Evolutionary conservation across 108 stramenopile genomes (phyloP).

Genomic region (Cyclotella choctawhatcheeana): DNA sequence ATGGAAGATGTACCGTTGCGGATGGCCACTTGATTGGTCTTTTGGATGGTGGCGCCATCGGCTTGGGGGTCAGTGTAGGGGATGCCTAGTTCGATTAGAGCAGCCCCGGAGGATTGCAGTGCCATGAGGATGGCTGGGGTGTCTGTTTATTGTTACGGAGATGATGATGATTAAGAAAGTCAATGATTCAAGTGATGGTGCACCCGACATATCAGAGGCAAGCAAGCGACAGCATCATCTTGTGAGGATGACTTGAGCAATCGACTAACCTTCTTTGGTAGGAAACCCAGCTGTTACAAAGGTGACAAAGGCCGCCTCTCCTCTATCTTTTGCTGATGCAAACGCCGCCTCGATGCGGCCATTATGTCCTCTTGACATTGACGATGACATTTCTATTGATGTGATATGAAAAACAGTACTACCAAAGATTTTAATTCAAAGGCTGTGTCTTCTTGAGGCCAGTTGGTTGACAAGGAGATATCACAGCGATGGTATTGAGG

Average conservation of each 20-base stretch:
- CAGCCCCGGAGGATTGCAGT: conserved; percentile 95
- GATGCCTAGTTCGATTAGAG: conserved; percentile 96
- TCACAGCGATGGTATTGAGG: too few relatives aligned
- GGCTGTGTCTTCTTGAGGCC: too few relatives aligned
- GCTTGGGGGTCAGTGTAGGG: conserved; percentile 99
- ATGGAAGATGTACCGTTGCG: conserved; percentile 87
- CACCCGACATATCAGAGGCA: too few relatives aligned
- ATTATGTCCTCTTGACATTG: conserved; percentile 59
- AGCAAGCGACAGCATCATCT: too few relatives aligned
- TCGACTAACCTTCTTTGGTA: conserved; percentile 63
- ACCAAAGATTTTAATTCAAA: too few relatives aligned
- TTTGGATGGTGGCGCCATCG: conserved; percentile 97
- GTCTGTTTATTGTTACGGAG: conserved; percentile 42
- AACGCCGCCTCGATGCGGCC: conserved; percentile 88
- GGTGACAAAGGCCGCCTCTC: conserved; percentile 88
- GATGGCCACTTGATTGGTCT: conserved; percentile 95
- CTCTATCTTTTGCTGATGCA: conserved; percentile 73
- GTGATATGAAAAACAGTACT: too few relatives aligned
- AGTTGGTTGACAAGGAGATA: too few relatives aligned
- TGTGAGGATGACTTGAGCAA: neutral
- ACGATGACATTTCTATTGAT: conserved; percentile 3
- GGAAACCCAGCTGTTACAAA: conserved; percentile 93
- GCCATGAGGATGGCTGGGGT: conserved; percentile 95
- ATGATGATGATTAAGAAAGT: neutral
- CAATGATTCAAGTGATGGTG: neutral